These are phyloP conservation scores for maize (Zea mays) DNA, from an alignment of 176 grass and related monocot genomes.

Conservation along the genomic window DNA sequence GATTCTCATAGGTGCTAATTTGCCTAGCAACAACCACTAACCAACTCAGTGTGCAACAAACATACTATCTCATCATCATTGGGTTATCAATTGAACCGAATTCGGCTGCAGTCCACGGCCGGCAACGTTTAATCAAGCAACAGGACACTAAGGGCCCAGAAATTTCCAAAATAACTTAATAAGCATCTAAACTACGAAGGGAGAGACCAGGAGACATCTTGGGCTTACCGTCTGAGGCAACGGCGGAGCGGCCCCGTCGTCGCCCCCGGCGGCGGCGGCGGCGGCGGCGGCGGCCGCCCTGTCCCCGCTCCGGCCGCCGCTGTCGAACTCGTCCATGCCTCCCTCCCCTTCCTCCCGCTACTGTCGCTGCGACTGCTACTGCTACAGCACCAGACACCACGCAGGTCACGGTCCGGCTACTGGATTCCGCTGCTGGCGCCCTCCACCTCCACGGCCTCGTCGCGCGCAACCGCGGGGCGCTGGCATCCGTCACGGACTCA, in stretches of 20 bases:
- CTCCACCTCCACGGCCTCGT: slow-evolving; percentile 44
- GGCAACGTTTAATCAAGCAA: slow-evolving; percentile 21
- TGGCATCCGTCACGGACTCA: slow-evolving; percentile 34
- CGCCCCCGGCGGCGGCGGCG: slow-evolving; percentile 45
- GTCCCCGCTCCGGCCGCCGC: slow-evolving; percentile 49
- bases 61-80: not conserved
- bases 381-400: not conserved
- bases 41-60: not conserved
- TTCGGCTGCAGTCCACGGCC: slow-evolving; percentile 1
- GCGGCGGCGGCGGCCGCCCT: slow-evolving; percentile 35
- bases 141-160: not conserved
- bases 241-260: slow-evolving; percentile 61
- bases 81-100: slow-evolving; percentile 8
- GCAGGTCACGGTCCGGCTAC: not conserved
- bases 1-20: slow-evolving; percentile 6
- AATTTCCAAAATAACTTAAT: slow-evolving; percentile 5
- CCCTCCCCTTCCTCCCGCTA: slow-evolving; percentile 25
- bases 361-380: not conserved
- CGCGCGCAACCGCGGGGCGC: slow-evolving; percentile 28
- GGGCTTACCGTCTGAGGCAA: slow-evolving; percentile 67
- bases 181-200: slow-evolving; percentile 20
- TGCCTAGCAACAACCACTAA: not conserved
- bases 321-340: slow-evolving; percentile 65
- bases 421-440: slow-evolving; percentile 13
- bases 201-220: not conserved